A percentile compares a stretch with the other conserved stretches of the same genome.
Evolutionary conservation across 306 rosid species (phyloP).

Genomic region (Medicago ruthenica): DNA sequence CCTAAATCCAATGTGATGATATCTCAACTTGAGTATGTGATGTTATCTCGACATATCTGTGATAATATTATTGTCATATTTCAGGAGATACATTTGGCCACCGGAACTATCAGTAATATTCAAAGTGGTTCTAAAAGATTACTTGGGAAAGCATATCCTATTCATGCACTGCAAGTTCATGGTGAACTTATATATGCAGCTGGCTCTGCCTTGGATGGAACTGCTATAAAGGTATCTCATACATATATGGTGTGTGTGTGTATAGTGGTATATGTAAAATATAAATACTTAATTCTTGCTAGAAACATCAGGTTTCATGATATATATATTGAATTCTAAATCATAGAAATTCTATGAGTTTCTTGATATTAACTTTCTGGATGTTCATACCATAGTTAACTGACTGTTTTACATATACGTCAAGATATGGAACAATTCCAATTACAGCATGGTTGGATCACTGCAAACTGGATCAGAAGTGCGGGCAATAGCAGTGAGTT

Average conservation of each 20-base stretch:
- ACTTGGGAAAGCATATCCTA: conserved; percentile 77
- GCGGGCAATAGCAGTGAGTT: conserved; percentile 77
- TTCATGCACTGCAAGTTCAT: conserved; percentile 69
- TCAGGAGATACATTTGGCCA: conserved; percentile 83
- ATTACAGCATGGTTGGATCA: conserved; percentile 66
- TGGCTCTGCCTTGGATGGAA: conserved; percentile 71
- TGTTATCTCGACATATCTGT: conserved; percentile 33
- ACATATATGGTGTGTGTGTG: neutral
- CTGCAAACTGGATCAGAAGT: conserved; percentile 70
- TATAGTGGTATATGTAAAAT: conserved; percentile 1
- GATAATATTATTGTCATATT: conserved; percentile 36
- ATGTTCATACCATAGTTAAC: conserved; percentile 11
- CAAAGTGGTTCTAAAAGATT: conserved; percentile 75
- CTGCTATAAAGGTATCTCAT: conserved; percentile 73
- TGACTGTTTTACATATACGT: conserved; percentile 29
- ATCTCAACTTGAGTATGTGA: conserved; percentile 28
- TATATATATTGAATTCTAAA: conserved; percentile 12
- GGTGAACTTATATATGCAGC: conserved; percentile 74
- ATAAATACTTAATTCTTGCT: conserved; percentile 8
- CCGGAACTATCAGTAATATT: conserved; percentile 64
- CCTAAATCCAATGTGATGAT: conserved; percentile 18
- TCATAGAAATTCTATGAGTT: conserved; percentile 16
- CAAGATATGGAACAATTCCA: conserved; percentile 78
- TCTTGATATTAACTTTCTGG: conserved; percentile 30
- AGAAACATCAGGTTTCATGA: conserved; percentile 19